Evolutionary conservation across 2,329 filamentous ascomycete species (phyloP).

Genomic region (Scedosporium dehoogii): DNA sequence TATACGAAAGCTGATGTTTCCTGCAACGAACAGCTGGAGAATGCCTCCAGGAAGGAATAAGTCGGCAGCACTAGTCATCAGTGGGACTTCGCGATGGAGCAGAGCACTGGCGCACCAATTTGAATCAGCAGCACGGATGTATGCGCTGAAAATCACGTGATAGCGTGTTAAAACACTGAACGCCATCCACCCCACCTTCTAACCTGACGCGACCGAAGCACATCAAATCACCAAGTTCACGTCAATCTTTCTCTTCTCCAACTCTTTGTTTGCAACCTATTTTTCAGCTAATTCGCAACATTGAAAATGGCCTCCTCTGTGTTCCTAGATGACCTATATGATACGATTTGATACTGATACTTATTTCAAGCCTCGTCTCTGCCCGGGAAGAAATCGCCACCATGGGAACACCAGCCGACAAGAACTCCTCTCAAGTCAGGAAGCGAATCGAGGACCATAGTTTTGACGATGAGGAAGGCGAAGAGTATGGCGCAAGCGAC

Average conservation of each 20-base stretch:
- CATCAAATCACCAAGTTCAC: neutral
- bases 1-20: too few relatives aligned
- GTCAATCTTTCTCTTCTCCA: neutral
- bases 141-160: conserved; percentile 20
- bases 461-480: conserved; percentile 74
- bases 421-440: conserved; percentile 51
- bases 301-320: neutral
- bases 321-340: neutral
- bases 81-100: too few relatives aligned
- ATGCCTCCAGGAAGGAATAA: too few relatives aligned
- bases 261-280: neutral
- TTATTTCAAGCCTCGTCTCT: too few relatives aligned
- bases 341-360: neutral
- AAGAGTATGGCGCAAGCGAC: conserved; percentile 79
- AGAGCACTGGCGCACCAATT: too few relatives aligned
- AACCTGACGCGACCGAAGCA: neutral
- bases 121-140: too few relatives aligned
- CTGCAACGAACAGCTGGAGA: too few relatives aligned
- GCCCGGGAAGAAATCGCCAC: conserved; percentile 10
- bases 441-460: conserved; percentile 56
- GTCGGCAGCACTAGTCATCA: too few relatives aligned
- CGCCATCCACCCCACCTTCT: neutral
- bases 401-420: conserved; percentile 53
- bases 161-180: conserved; percentile 23
- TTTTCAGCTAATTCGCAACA: neutral